Base-by-base conservation (phyloP, 352 stramenopile genomes). In the Phytophthora boehmeriae region DNA sequence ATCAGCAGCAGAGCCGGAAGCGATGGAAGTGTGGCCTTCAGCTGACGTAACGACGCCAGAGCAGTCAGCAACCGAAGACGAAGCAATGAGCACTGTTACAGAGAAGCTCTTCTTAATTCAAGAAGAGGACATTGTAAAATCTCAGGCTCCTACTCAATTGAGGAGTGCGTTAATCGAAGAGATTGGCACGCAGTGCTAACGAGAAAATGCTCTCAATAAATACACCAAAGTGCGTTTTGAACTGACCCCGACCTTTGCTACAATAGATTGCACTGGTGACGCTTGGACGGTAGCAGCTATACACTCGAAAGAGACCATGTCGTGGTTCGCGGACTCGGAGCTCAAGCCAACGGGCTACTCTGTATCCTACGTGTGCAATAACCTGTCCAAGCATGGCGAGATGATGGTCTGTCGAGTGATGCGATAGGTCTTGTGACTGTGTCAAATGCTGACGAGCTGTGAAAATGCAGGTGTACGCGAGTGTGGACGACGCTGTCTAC, bases 301-400 rank as follows among this genome's bases (percentile, higher is more conserved):
- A 22, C 39, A 32, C 13, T n/a, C 38, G 61, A 4, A 9, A 22
- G 80, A 79, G 70, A 59, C 70, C 34, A 68, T 67, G 17, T 85
- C 75, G 17, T 83, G 73, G 75, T 83, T 80, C 49, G 57, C 63
- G 17, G 70, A 83, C 34, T 68, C 75, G 9, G 73, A 83, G 62
- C 66, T 80, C 20, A 74, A 78, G 49, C 48, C 63, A 16, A 87
- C 75, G 39, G 51, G 55, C 51, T 65, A 68, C 47, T 86, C 72
- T 19, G 67, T 68, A 43, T 88, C 73, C 17, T 81, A 83, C 34
- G 55, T 89, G 32, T 84, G 73, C 59, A 80, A 77, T 62, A 83
- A 86, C 51, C 59, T 89, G 32, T 85, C 75, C 19, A 78, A 76
- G 35, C 63, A 78, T 42, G 70, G 62, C 49, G 71, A 86, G 42